A percentile compares a stretch with the other conserved stretches of the same genome.
Evolutionary conservation across 345 rosid genomes (phyloP).

Genomic region (Erodium maritimum): DNA sequence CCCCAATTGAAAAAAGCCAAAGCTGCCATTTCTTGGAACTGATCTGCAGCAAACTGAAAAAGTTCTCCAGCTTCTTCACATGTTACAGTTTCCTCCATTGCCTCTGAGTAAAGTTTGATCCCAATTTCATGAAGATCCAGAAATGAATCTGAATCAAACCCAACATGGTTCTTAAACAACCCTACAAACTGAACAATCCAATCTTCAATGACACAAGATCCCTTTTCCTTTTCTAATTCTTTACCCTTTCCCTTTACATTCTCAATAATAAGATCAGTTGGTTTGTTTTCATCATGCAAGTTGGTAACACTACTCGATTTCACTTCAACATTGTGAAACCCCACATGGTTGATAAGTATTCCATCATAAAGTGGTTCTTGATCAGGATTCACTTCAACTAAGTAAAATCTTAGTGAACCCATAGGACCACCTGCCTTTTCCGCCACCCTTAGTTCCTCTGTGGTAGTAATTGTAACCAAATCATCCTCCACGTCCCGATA

Average conservation of each 20-base stretch:
- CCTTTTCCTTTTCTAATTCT: conserved; percentile 25
- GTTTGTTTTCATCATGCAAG: background rate
- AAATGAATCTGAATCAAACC: conserved; percentile 88
- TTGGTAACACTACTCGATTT: conserved; percentile 12
- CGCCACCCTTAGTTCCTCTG: conserved; percentile 69
- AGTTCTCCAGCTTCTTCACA: conserved; percentile 81
- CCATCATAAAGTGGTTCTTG: conserved; percentile 83
- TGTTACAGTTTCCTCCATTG: conserved; percentile 82
- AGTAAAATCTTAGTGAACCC: conserved; percentile 61
- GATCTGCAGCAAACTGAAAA: conserved; percentile 71
- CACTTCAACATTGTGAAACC: conserved; percentile 18
- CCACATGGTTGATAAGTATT: conserved; percentile 17
- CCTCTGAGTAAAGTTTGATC: conserved; percentile 85
- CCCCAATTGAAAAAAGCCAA: conserved; percentile 95
- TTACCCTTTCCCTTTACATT: conserved; percentile 28
- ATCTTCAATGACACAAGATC: conserved; percentile 41
- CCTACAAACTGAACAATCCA: conserved; percentile 92
- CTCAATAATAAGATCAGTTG: conserved; percentile 9
- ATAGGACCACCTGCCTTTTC: conserved; percentile 39
- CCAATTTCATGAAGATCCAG: conserved; percentile 90
- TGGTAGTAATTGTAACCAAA: conserved; percentile 75
- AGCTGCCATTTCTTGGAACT: conserved; percentile 98
- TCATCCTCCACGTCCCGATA: conserved; percentile 87
- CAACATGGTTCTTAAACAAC: conserved; percentile 86
- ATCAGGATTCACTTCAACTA: conserved; percentile 59